Evolutionary conservation across 2,329 filamentous ascomycete genomes (phyloP).

Genomic region (Ophiostoma quercus): DNA sequence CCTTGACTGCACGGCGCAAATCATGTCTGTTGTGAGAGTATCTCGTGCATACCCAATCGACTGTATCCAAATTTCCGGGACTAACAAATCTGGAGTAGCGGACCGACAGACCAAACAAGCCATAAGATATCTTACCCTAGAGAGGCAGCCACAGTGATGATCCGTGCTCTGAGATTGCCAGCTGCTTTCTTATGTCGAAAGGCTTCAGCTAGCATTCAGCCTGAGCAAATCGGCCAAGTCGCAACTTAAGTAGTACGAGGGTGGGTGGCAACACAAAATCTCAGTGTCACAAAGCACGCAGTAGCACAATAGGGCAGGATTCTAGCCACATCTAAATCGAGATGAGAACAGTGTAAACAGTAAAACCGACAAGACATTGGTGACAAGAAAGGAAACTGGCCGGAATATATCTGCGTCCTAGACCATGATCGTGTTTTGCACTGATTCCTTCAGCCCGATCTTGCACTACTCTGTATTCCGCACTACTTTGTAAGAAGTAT

Average conservation of each 20-base stretch:
- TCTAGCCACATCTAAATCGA: not conserved
- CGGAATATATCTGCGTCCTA: not conserved
- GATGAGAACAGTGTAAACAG: not conserved
- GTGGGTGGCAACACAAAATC: not conserved
- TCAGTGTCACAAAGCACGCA: not conserved
- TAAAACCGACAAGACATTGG: not conserved
- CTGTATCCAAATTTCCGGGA: not conserved
- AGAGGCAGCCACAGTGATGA: not conserved
- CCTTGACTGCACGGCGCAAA: not conserved
- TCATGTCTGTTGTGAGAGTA: not conserved
- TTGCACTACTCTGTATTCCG: not conserved
- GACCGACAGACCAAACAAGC: not conserved
- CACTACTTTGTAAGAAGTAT: not conserved
- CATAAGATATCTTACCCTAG: too few species aligned
- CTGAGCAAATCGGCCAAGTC: not conserved
- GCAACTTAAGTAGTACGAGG: not conserved
- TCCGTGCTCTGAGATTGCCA: not conserved
- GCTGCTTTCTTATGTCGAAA: not conserved
- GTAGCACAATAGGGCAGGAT: not conserved
- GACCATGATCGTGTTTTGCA: not conserved
- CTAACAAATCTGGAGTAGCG: not conserved
- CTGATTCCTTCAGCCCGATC: not conserved
- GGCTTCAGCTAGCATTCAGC: not conserved
- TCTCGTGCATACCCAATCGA: not conserved
- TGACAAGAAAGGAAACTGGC: slow-evolving; percentile 1